These are phyloP conservation scores for Murraya koenigii DNA, from an alignment of 345 rosid species.

Conservation along the genomic window DNA sequence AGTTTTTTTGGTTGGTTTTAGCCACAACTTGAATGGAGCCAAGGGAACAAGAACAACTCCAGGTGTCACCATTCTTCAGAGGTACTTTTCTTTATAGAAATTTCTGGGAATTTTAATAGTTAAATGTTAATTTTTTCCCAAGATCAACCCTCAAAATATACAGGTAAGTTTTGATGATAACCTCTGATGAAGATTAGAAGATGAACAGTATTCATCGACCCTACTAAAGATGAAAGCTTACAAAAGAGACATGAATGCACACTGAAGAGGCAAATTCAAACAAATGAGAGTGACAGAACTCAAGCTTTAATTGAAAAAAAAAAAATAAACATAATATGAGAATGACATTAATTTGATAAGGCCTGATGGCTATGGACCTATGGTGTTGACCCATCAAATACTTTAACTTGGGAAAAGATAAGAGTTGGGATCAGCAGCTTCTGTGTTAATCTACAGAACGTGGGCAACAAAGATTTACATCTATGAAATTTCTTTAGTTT, in stretches of 20 bases:
- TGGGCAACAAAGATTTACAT: background rate
- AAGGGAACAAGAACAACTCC: slow-evolving; percentile 12
- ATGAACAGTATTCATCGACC: slow-evolving; percentile 1
- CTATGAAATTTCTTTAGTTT: background rate
- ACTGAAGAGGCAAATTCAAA: slow-evolving; percentile 3
- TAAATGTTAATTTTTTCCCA: background rate
- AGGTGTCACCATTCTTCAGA: slow-evolving; percentile 8
- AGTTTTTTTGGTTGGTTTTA: slow-evolving; percentile 14
- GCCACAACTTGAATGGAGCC: slow-evolving; percentile 21
- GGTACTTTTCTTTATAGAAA: background rate
- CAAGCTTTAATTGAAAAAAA: background rate
- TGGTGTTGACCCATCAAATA: slow-evolving; percentile 13
- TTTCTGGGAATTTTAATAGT: background rate
- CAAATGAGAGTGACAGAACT: slow-evolving; percentile 14
- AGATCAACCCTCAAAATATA: background rate
- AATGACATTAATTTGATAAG: slow-evolving; percentile 10
- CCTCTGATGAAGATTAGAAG: background rate
- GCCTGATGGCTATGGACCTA: background rate
- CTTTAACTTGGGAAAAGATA: slow-evolving; percentile 10
- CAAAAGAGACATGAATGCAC: slow-evolving; percentile 11
- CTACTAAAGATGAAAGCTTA: slow-evolving; percentile 12
- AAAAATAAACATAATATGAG: background rate
- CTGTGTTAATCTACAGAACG: background rate
- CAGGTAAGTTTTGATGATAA: background rate
- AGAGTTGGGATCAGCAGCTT: slow-evolving; percentile 8